Evolutionary conservation across 495 filamentous ascomycete genomes (phyloP), one percentile per base, ranked within the genome.

Genomic region (Lophiotrema nucula): DNA sequence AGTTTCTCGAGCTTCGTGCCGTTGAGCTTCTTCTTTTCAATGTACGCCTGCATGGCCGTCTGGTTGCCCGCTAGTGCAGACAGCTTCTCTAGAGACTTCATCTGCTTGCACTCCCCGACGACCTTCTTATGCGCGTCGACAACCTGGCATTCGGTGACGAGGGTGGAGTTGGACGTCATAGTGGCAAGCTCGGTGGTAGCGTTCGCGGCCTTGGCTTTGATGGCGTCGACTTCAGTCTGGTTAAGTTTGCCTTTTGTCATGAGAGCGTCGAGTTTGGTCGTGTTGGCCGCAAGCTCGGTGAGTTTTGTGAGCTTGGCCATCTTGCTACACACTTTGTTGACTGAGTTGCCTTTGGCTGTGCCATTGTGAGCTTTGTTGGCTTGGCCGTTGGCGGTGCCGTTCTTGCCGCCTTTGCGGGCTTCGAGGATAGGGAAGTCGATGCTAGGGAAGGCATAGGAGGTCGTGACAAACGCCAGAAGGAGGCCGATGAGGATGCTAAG

Each of bases 91-190:
- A 62, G 42, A 6, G 26, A 16, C 0, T 35, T 47, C 24, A 62
- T 56, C 11, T 43, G 4, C 39, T 52, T 56, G 53, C 59, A 62
- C 47, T 56, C n/a, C 3, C 19, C 21, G 15, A 56, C 46, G 26
- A 52, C 52, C 47, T 51, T 45, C 59, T 56, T 11, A n/a, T 56
- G 47, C 10, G 59, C 59, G 42, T 57, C 59, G 6, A 62, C 52
- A 18, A 57, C 53, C 1, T 35, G 35, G 42, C 59, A 62, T 13
- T 51, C 47, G 10, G 45, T 16, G 25, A 62, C 59, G 25, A 62
- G 41, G 0, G 59, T 62, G 12, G 52, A 52, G 31, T 62, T 62
- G 5, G 25, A n/a, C 26, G 26, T 18, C 59, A 62, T 46, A 4
- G 44, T 35, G 27, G 42, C 11, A 13, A 62, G 47, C 28, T 46